phyloP scores from a whole-genome alignment of 2,329 filamentous ascomycete species.

The Ophiostoma tasmaniense region DNA sequence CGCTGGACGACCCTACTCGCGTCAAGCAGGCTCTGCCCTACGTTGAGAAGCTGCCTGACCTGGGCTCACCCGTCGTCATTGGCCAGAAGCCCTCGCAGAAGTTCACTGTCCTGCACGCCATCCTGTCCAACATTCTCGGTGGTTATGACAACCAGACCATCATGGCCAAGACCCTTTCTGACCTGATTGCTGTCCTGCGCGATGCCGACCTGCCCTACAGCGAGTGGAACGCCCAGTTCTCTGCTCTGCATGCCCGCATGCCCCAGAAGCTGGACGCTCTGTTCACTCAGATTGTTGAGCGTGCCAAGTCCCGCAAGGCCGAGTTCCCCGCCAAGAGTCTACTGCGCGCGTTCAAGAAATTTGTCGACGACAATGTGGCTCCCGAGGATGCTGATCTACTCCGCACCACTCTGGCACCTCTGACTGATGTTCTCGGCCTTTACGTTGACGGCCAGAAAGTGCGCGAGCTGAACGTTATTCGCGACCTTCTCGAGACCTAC shows the following conservation, averaged over 20 bases:
- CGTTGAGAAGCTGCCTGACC: conserved; percentile 77
- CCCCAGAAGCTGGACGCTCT: conserved; percentile 81
- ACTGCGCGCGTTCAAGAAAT: conserved; percentile 74
- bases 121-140: conserved; percentile 77
- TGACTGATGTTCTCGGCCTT: conserved; percentile 66
- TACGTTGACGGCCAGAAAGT: conserved; percentile 85
- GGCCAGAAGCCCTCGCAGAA: conserved; percentile 88
- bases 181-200: conserved; percentile 82
- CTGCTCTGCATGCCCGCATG: conserved; percentile 94
- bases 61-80: conserved; percentile 77
- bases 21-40: conserved; percentile 96
- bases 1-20: conserved; percentile 87
- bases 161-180: conserved; percentile 78
- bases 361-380: conserved; percentile 77
- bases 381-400: conserved; percentile 65
- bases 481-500: conserved; percentile 71
- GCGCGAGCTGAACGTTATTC: conserved; percentile 79
- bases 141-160: conserved; percentile 98
- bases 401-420: conserved; percentile 62
- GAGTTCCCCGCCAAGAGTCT: conserved; percentile 93
- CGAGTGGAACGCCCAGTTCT: conserved; percentile 93
- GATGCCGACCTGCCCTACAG: conserved; percentile 88
- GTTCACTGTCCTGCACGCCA: conserved; percentile 67
- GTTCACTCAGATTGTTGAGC: conserved; percentile 79
- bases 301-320: conserved; percentile 62